Base-by-base conservation (phyloP, 2,329 filamentous ascomycete genomes). In the Colletotrichum sp. region DNA sequence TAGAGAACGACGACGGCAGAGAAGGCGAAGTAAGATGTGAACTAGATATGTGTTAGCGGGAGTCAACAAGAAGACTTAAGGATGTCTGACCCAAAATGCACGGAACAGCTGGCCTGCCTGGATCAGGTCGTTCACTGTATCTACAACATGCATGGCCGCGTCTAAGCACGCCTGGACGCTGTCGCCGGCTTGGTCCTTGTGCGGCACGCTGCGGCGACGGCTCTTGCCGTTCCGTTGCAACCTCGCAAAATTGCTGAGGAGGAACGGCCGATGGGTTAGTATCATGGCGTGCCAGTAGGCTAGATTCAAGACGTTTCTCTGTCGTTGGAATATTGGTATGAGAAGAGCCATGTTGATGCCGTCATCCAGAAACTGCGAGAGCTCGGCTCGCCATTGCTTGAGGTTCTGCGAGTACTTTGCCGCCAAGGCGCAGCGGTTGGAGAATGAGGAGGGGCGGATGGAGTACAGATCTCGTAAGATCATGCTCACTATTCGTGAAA, bases 1-100 rank as follows among this genome's bases (percentile, higher is more conserved):
- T 88, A 88, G 4, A 88, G 79, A 1, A 88, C 82, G 2, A 87
- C 85, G 4, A 86, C 84, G 1, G 87, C 87, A 15, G 82, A 87
- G 60, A 88, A 89, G 2, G 84, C 86, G 68, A 85, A 86, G 70
- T 89, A 88, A 28, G 86, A 85, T 1, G 81, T 83, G 60, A 84
- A 84, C 83, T 84, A 1, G 1, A 5, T 9, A 9, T 1, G 16
- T 13, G 34, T 64, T 26, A 44, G 39, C 39, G 18, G 1, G 5
- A 16, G 8, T 16, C 6, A 0, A 6, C 6, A 0, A 6, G 7
- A 57, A 15, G 22, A 22, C 12, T 12, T 1, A 12, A 16, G 26
- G 7, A 44, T 8, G 0, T 65, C 82, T 77, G 74, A 86, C 85
- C 85, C 86, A 88, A 64, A 86, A 87, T 0, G 84, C 83, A 12